Evolutionary conservation across 352 stramenopile genomes (phyloP).

Genomic region (Pythium grandisporangium): DNA sequence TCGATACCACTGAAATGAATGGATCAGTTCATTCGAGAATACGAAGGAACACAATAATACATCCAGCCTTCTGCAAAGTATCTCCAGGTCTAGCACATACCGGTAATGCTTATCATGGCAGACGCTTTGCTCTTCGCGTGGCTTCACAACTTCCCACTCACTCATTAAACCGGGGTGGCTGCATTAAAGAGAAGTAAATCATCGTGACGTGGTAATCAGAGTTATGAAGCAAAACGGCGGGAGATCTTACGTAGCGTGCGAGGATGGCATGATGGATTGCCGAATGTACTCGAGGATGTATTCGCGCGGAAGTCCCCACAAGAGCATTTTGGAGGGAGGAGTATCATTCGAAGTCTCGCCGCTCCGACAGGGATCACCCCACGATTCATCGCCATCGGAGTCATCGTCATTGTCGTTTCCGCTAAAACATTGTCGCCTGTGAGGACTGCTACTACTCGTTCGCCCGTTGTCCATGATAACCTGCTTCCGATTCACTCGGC

Average conservation of each 20-base stretch:
- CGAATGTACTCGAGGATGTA: conserved; percentile 74
- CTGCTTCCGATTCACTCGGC: conserved; percentile 37
- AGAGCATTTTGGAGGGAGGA: conserved; percentile 21
- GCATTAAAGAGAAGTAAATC: conserved; percentile 4
- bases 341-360: conserved; percentile 1
- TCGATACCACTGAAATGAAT: too few species aligned
- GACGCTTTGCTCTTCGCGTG: conserved; percentile 6
- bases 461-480: conserved; percentile 23
- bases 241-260: conserved; percentile 51
- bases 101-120: too few species aligned
- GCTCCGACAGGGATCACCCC: not conserved
- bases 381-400: conserved; percentile 1
- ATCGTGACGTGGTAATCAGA: not conserved
- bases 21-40: too few species aligned
- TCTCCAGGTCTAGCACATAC: too few species aligned
- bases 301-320: conserved; percentile 60
- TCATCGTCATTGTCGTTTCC: not conserved
- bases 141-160: conserved; percentile 32
- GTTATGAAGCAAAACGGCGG: not conserved
- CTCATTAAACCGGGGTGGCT: conserved; percentile 20
- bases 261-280: conserved; percentile 58
- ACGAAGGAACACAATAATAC: too few species aligned
- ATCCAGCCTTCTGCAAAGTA: too few species aligned
- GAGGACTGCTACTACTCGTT: too few species aligned
- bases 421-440: too few species aligned